A percentile compares a stretch with the other conserved stretches of the same genome.
Conservation (phyloP, 768 basidiomycete genomes). For the Termitomyces titanicus region DNA sequence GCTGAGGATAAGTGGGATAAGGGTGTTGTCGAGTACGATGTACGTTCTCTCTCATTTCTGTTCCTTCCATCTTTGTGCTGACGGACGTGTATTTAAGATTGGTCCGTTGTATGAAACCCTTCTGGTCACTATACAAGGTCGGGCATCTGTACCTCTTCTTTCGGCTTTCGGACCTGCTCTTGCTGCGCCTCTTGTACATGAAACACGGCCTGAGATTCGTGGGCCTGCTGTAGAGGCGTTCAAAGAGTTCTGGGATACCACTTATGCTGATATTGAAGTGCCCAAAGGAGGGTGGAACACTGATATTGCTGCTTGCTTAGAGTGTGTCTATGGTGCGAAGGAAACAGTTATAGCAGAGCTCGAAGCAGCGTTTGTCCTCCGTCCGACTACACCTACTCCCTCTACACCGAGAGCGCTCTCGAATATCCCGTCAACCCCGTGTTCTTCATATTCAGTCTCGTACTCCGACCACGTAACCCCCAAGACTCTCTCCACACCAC, state of each 20-base stretch:
- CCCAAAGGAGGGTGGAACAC: conserved; percentile 55
- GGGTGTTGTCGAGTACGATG: conserved; percentile 58
- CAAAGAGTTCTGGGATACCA: conserved; percentile 55
- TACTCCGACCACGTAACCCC: neutral
- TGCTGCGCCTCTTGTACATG: conserved; percentile 48
- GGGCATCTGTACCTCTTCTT: conserved; percentile 37
- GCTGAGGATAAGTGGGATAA: conserved; percentile 43
- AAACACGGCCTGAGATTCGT: conserved; percentile 46
- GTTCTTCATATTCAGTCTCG: neutral
- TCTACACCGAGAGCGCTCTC: neutral
- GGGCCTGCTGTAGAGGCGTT: conserved; percentile 47
- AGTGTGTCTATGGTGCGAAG: conserved; percentile 8
- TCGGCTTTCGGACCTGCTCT: conserved; percentile 47
- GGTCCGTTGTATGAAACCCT: conserved; percentile 61
- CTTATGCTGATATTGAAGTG: conserved; percentile 35
- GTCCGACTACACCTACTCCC: conserved; percentile 5
- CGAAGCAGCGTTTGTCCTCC: neutral
- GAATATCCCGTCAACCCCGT: conserved; percentile 1
- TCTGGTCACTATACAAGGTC: conserved; percentile 45
- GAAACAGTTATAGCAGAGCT: conserved; percentile 1
- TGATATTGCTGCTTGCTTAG: conserved; percentile 31
- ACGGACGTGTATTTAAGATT: conserved; percentile 36
- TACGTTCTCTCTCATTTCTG: conserved; percentile 29
- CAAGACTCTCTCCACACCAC: conserved; percentile 1
- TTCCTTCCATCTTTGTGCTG: neutral